Evolutionary conservation across 306 rosid genomes (phyloP).

Genomic region (Hippophae rhamnoides): DNA sequence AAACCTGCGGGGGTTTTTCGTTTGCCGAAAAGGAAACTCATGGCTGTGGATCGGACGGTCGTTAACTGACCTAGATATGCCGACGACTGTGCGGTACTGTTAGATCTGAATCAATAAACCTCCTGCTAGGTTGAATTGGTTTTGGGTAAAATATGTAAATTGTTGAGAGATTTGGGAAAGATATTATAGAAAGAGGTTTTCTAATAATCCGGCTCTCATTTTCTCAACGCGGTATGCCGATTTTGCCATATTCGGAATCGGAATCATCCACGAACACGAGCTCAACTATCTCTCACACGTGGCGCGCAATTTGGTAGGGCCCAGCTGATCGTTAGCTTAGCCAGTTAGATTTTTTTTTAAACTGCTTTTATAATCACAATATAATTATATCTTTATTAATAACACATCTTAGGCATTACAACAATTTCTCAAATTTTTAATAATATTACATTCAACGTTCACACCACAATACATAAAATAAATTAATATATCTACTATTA

Average conservation of each 20-base stretch:
- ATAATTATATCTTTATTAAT: no score
- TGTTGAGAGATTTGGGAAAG: neutral
- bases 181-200: neutral
- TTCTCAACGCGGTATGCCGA: slow-evolving; percentile 24
- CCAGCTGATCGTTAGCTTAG: slow-evolving; percentile 3
- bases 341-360: neutral
- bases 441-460: no score
- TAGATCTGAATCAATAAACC: slow-evolving; percentile 5
- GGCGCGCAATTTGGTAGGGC: slow-evolving; percentile 15
- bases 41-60: slow-evolving; percentile 31
- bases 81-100: neutral
- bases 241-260: slow-evolving; percentile 1
- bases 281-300: slow-evolving; percentile 21
- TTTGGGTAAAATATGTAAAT: neutral
- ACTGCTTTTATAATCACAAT: no score
- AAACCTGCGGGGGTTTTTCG: slow-evolving; percentile 89
- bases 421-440: no score
- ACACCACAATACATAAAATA: no score
- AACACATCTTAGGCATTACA: no score
- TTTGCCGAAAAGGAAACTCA: slow-evolving; percentile 94
- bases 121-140: slow-evolving; percentile 4
- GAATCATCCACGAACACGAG: slow-evolving; percentile 20
- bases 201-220: slow-evolving; percentile 11
- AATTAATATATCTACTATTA: neutral
- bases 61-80: slow-evolving; percentile 1